Base-by-base conservation (phyloP, 148 eudicot species). In the Vaccinium macrocarpon region DNA sequence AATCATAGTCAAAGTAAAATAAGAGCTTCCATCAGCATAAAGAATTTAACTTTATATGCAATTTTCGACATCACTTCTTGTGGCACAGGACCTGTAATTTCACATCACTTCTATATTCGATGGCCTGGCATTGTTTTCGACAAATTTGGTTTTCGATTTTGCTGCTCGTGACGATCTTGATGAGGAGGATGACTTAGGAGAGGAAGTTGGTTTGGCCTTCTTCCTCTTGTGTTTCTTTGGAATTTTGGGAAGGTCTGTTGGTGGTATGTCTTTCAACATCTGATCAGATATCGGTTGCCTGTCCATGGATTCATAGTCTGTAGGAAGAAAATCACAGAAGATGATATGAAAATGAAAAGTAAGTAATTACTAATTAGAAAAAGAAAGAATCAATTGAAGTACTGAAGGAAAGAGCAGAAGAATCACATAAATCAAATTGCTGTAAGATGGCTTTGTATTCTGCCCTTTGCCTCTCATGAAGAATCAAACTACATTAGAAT, bases 171-270 rank as follows among this genome's bases (percentile, higher is more conserved):
- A 88, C 0, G 92, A 85, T 86, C 93, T 89, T 46, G 93, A 64
- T 9, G 93, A 88, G 70, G 93, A 88, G 19, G 91, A 88, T 71
- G 88, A 83, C 76, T 80, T 82, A 8, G 95, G 81, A 52, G 91
- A 89, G 48, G 95, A 87, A 19, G 79, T 86, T 70, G 87, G 90
- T 73, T 84, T 94, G 21, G 38, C 72, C 87, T 93, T 94, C 86
- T 92, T 94, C 42, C 91, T 84, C 86, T 59, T 93, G 21, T 72
- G 89, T 86, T 93, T 94, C 86, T 92, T 94, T 21, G 92, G 88
- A 19, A 64, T 72, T 66, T 76, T 87, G 6, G 91, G 91, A 49
- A 85, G 57, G 15, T 84, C 92, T 32, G 90, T 61, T 9, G 91
- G 89, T 32, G 91, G 84, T 72, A 88, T 68, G 80, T 88, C 92